These are phyloP conservation scores for Globisporangium takayamanum DNA, from an alignment of 352 stramenopile species.

Conservation along the genomic window DNA sequence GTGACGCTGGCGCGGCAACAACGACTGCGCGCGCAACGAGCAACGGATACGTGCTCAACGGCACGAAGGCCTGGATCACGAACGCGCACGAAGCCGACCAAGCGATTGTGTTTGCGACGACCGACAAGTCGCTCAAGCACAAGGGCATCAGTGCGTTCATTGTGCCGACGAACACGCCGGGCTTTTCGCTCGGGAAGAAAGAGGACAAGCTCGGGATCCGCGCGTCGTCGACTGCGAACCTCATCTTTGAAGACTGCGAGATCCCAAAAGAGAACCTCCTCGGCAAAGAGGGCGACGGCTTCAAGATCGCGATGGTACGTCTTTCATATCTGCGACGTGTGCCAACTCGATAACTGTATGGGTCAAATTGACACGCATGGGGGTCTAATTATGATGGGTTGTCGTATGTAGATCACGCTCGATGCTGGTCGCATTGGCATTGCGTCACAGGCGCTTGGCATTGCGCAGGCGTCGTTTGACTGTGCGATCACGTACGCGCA, in stretches of 20 bases:
- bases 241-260: constrained; percentile 94
- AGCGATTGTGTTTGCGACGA: constrained; percentile 96
- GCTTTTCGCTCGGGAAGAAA: constrained; percentile 95
- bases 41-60: constrained; percentile 93
- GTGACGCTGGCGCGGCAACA: constrained; percentile 90
- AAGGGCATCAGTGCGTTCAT: constrained; percentile 97
- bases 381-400: neutral
- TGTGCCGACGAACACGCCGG: constrained; percentile 86
- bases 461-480: constrained; percentile 94
- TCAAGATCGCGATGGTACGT: constrained; percentile 83
- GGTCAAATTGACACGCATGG: neutral
- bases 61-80: constrained; percentile 96
- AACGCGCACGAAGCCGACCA: constrained; percentile 92
- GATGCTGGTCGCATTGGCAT: constrained; percentile 95
- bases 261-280: constrained; percentile 89
- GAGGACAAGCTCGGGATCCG: constrained; percentile 98
- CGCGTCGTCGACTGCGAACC: constrained; percentile 93
- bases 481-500: constrained; percentile 94
- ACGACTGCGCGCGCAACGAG: constrained; percentile 86
- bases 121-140: constrained; percentile 93
- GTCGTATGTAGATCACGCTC: constrained; percentile 72
- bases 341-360: neutral
- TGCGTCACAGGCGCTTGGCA: constrained; percentile 92
- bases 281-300: constrained; percentile 80
- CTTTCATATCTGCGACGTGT: neutral